Evolutionary conservation across 1,139 yeast genomes (phyloP), one percentile per base, ranked within the genome.

Genomic region (Candida sp.): DNA sequence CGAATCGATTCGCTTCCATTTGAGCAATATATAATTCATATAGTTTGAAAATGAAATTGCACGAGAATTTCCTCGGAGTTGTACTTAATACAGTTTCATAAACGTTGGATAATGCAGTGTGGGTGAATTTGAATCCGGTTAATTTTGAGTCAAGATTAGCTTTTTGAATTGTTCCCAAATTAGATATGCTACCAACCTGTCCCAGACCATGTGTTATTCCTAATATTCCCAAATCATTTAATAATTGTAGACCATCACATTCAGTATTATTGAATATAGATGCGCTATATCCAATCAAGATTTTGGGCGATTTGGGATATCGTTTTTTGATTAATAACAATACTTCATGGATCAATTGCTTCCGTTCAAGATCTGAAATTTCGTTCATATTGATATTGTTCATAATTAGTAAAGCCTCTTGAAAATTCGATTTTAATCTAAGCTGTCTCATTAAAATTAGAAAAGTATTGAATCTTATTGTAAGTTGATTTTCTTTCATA

Each of bases 261-360:
- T 50, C 41, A 11, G 27, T 35, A 3, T 21, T 35, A 1, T 42
- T 35, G 46, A 61, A 70, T 35, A 70, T 52, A 1, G 73, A 57
- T 0, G 64, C 61, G 22, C 64, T 61, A 47, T 73, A 73, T 1
- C 77, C 77, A 5, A 70, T 53, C 9, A 70, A 54, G 3, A 71
- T 61, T 37, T 68, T 61, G 0, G 76, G 75, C 5, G 68, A 61
- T 4, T 49, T 47, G 0, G 66, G 60, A 44, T 58, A 73, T 46
- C 65, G 64, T 6, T 49, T 51, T 22, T 57, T 52, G 42, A 72
- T 70, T 22, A 73, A 52, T 8, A 55, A 47, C 43, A 73, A 53
- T 2, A 73, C 63, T 45, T 72, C 73, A 5, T 58, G 54, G 1
- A 57, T 63, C 37, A 70, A 53, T 8, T 43, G 36, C 2, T 39